Conservation (phyloP, 2,329 filamentous ascomycete species). For the Colletotrichum lini region DNA sequence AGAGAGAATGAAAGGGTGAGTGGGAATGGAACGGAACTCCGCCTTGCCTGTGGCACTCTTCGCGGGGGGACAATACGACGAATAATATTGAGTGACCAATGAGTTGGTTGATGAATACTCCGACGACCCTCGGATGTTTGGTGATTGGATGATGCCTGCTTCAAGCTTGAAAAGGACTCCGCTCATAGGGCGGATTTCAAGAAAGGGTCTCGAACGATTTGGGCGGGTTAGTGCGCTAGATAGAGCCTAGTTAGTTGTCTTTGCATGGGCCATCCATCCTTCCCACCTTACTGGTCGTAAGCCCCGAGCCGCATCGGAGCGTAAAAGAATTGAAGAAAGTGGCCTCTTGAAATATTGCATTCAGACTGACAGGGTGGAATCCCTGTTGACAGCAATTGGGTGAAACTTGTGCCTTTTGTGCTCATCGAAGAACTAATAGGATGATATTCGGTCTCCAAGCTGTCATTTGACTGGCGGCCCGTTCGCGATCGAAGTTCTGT, state of each 20-base stretch:
- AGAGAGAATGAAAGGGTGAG: neutral
- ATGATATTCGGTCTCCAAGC: neutral
- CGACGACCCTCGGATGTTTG: conserved; percentile 31
- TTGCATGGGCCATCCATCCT: neutral
- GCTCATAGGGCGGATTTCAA: conserved; percentile 29
- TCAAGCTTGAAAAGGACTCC: conserved; percentile 24
- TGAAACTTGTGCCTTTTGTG: neutral
- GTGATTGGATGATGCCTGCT: conserved; percentile 27
- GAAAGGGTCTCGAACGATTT: conserved; percentile 16
- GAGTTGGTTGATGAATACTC: conserved; percentile 14
- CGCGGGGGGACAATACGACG: conserved; percentile 6
- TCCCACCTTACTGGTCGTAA: neutral
- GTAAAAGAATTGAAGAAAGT: neutral
- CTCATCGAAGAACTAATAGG: neutral
- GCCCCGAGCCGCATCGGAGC: conserved; percentile 37
- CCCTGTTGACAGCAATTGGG: neutral
- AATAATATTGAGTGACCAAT: neutral
- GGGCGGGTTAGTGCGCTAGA: conserved; percentile 2
- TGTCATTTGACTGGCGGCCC: neutral
- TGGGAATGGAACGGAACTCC: neutral
- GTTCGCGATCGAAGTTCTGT: neutral
- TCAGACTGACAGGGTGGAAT: neutral
- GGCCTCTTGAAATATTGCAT: neutral
- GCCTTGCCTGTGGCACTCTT: neutral
- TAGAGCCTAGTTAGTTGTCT: too few relatives aligned